Conservation (phyloP, 2,329 filamentous ascomycete genomes). For the Cercospora janseana region DNA sequence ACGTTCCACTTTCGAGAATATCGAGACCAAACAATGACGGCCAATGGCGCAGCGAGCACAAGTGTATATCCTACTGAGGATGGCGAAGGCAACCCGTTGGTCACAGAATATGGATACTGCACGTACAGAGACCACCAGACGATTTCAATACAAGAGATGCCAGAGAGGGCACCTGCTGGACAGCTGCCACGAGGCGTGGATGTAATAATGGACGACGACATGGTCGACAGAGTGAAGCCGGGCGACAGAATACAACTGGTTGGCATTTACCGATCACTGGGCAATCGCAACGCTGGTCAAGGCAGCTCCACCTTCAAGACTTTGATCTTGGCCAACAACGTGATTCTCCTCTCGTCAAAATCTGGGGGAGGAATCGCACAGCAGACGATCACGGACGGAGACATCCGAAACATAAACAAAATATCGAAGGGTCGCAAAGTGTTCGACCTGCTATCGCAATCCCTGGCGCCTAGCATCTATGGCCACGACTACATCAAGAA, state of each 20-base stretch:
- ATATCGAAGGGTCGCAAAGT: slow-evolving; percentile 90
- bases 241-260: slow-evolving; percentile 95
- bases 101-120: slow-evolving; percentile 94
- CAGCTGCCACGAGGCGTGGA: slow-evolving; percentile 94
- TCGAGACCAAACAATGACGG: slow-evolving; percentile 93
- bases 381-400: slow-evolving; percentile 88
- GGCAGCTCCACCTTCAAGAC: slow-evolving; percentile 95
- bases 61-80: slow-evolving; percentile 95
- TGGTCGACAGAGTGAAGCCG: slow-evolving; percentile 92
- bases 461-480: slow-evolving; percentile 91
- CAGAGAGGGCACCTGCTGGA: slow-evolving; percentile 89
- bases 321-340: slow-evolving; percentile 86
- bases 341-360: slow-evolving; percentile 92
- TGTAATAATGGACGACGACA: slow-evolving; percentile 92
- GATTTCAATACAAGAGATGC: slow-evolving; percentile 99
- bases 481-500: slow-evolving; percentile 98
- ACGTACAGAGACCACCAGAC: slow-evolving; percentile 96
- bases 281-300: slow-evolving; percentile 87
- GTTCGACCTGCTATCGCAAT: slow-evolving; percentile 89
- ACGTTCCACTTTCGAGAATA: slow-evolving; percentile 90
- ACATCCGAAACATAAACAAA: slow-evolving; percentile 98
- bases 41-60: slow-evolving; percentile 78
- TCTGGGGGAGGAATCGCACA: slow-evolving; percentile 91
- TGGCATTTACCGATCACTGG: slow-evolving; percentile 90
- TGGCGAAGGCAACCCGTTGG: slow-evolving; percentile 84